Percentiles rank a stretch among this genome's conserved stretches.
These are phyloP conservation scores for Aspergillus funiculosus DNA, from an alignment of 495 filamentous ascomycete species.

Conservation along the genomic window DNA sequence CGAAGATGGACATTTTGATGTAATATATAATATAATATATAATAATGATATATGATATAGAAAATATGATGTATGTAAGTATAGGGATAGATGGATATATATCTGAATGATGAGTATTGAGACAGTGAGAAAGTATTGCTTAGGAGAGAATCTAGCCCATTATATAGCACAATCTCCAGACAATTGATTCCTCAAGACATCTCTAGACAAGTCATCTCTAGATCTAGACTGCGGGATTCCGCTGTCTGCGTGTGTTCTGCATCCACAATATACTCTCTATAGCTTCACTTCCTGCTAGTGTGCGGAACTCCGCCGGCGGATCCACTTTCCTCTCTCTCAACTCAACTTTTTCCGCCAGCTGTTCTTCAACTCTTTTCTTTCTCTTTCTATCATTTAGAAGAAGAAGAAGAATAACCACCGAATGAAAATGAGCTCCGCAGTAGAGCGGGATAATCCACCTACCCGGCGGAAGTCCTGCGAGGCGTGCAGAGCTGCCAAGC, in stretches of 20 bases:
- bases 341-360: neutral
- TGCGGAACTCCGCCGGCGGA: conserved; percentile 30
- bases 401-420: neutral
- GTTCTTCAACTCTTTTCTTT: conserved; percentile 1
- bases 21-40: too few species aligned
- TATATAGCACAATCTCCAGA: too few species aligned
- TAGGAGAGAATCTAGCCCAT: too few species aligned
- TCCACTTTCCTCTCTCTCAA: neutral
- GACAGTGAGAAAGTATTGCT: too few species aligned
- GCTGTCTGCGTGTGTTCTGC: neutral
- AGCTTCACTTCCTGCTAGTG: conserved; percentile 8
- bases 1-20: conserved; percentile 35
- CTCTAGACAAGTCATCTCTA: too few species aligned
- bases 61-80: too few species aligned
- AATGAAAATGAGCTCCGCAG: conserved; percentile 2
- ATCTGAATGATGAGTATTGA: too few species aligned
- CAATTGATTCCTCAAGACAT: too few species aligned
- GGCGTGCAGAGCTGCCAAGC: conserved; percentile 48
- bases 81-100: too few species aligned
- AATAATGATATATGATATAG: too few species aligned
- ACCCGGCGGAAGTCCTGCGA: conserved; percentile 48
- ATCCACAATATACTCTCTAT: neutral
- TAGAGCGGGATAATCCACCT: conserved; percentile 23
- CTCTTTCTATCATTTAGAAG: neutral
- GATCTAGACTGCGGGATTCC: conserved; percentile 16